phyloP scores from a whole-genome alignment of 2,329 filamentous ascomycete genomes.

The Nannizziopsis barbatae region DNA sequence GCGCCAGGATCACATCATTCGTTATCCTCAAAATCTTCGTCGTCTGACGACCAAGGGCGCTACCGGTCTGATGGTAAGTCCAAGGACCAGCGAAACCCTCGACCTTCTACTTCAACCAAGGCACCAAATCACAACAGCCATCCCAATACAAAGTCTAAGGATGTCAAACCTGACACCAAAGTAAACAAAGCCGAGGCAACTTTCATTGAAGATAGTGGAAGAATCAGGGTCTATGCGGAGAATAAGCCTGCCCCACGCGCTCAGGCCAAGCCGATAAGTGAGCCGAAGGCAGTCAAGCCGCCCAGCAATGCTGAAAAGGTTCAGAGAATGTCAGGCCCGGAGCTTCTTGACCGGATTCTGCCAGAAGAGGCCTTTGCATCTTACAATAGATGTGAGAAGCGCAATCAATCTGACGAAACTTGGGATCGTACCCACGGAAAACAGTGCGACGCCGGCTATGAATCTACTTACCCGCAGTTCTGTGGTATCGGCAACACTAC shows the following conservation, averaged over 20 bases:
- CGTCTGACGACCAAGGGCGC: constrained; percentile 5
- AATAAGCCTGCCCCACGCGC: not conserved
- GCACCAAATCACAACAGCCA: not conserved
- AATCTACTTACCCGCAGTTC: constrained; percentile 66
- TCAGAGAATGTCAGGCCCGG: not conserved
- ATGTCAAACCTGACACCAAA: not conserved
- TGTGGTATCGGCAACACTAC: constrained; percentile 66
- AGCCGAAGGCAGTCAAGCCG: not conserved
- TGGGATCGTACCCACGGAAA: constrained; percentile 72
- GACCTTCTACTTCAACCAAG: too few species aligned
- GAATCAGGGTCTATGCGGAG: constrained; percentile 18
- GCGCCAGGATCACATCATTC: constrained; percentile 33
- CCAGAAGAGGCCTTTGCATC: not conserved
- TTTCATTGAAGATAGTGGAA: constrained; percentile 22
- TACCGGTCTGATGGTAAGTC: too few species aligned
- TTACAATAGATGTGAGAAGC: not conserved
- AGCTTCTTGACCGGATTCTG: not conserved
- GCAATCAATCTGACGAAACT: constrained; percentile 41
- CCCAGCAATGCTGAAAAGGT: not conserved
- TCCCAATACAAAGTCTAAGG: not conserved
- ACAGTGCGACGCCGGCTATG: constrained; percentile 57
- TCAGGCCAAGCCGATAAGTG: not conserved
- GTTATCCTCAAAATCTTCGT: constrained; percentile 19
- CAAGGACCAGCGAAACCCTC: too few species aligned
- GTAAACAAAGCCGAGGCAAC: constrained; percentile 21